Base-by-base conservation (phyloP, 805 yeast species). In the Candida endomychidarum region DNA sequence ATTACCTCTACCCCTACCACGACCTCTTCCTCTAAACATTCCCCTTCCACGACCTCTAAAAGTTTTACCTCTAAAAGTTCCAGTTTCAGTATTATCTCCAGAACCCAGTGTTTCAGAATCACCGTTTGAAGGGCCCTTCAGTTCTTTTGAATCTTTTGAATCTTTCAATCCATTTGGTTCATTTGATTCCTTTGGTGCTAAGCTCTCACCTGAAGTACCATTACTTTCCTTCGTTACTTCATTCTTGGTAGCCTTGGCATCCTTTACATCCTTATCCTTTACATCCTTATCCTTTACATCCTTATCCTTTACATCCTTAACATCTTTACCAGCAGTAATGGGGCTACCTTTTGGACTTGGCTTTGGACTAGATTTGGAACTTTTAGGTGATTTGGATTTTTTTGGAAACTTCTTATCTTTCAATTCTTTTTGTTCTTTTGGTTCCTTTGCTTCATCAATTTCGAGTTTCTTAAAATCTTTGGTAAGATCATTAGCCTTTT, bases 1-100 rank as follows among this genome's bases (percentile, higher is more conserved):
- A 28, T 46, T 52, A 6, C 48, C 53, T 39, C 52, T 43, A 23
- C 54, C 52, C 33, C 58, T 40, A 17, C 52, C 53, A 23, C 56
- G 47, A 11, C 46, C 31, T 33, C 43, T 34, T 19, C 48, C 40
- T n/a, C 53, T 41, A 12, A 46, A 29, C 11, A 52, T 54, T 39
- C 46, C 44, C 34, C 45, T 38, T 14, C 35, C 42, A 11, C 42
- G 21, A 23, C 46, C 46, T 25, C 47, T 39, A 29, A 16, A 16
- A n/a, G n/a, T n/a, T n/a, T n/a, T n/a, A n/a, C n/a, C n/a, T n/a
- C n/a, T n/a, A n/a, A n/a, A n/a, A n/a, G n/a, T n/a, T n/a, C n/a
- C n/a, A n/a, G n/a, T n/a, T n/a, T n/a, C n/a, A n/a, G n/a, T n/a
- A n/a, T n/a, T n/a, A n/a, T 26, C 29, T 5, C 10, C 12, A 12